Evolutionary conservation across 768 basidiomycete species (phyloP).

Genomic region (Suillus plorans): DNA sequence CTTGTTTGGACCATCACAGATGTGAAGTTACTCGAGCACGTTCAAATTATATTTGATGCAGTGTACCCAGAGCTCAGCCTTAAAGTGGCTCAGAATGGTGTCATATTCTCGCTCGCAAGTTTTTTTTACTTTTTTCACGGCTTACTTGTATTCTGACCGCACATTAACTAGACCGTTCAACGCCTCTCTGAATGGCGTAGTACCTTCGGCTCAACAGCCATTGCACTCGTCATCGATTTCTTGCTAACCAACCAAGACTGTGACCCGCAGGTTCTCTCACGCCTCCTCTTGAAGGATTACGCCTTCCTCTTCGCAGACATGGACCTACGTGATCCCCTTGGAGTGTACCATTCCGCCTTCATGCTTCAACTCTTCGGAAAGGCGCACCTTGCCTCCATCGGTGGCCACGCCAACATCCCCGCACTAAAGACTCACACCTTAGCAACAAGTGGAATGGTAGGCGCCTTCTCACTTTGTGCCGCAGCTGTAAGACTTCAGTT

Average conservation of each 20-base stretch:
- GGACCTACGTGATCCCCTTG: background rate
- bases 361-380: background rate
- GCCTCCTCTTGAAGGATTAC: background rate
- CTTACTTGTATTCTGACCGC: too few relatives aligned
- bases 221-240: constrained; percentile 1
- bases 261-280: background rate
- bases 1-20: constrained; percentile 9
- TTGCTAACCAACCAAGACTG: background rate
- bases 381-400: background rate
- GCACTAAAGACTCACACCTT: background rate
- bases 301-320: constrained; percentile 8
- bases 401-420: background rate
- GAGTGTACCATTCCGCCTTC: background rate
- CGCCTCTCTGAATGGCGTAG: constrained; percentile 5
- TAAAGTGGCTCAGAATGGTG: constrained; percentile 1
- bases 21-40: background rate
- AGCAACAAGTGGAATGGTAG: background rate
- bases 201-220: constrained; percentile 5
- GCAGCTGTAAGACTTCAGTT: background rate
- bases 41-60: constrained; percentile 9
- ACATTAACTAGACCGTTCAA: background rate
- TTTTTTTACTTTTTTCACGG: background rate
- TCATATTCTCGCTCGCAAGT: constrained; percentile 7
- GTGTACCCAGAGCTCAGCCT: constrained; percentile 8
- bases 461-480: background rate